Percentiles rank a stretch among this genome's conserved stretches.
Evolutionary conservation across 495 filamentous ascomycete species (phyloP).

Genomic region (Peziza echinospora): DNA sequence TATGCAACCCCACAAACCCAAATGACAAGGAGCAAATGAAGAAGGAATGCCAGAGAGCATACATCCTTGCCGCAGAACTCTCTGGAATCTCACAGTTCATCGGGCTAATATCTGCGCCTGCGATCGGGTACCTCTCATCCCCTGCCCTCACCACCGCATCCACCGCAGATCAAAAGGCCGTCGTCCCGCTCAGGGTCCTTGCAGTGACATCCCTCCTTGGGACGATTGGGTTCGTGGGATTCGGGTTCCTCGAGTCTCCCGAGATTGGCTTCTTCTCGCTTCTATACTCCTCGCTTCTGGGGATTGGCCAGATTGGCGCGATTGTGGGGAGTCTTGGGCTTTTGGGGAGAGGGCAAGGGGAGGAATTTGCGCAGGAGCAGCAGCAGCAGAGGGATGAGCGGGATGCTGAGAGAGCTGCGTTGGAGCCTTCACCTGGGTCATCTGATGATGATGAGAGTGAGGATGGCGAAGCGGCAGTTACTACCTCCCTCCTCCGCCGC

Average conservation of each 20-base stretch:
- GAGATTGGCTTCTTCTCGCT: slow-evolving; percentile 37
- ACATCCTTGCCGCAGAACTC: slow-evolving; percentile 60
- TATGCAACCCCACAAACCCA: slow-evolving; percentile 41
- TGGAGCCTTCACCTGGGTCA: no score
- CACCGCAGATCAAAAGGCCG: slow-evolving; percentile 21
- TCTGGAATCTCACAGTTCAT: slow-evolving; percentile 74
- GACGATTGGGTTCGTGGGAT: slow-evolving; percentile 49
- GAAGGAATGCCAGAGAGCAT: slow-evolving; percentile 58
- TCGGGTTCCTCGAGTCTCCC: slow-evolving; percentile 48
- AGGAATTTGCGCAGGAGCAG: slow-evolving; percentile 6
- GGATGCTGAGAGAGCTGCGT: neutral
- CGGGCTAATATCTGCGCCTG: slow-evolving; percentile 61
- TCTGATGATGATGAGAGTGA: neutral
- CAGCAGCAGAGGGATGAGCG: neutral
- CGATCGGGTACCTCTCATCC: slow-evolving; percentile 63
- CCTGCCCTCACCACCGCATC: slow-evolving; percentile 26
- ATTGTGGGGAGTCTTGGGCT: slow-evolving; percentile 85
- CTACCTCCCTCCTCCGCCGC: slow-evolving; percentile 13
- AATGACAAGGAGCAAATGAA: slow-evolving; percentile 41
- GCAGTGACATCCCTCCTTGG: slow-evolving; percentile 47
- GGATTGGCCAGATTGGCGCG: slow-evolving; percentile 78
- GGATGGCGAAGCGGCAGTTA: neutral
- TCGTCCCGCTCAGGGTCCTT: slow-evolving; percentile 21
- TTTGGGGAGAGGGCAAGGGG: slow-evolving; percentile 55
- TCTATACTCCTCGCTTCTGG: slow-evolving; percentile 53